phyloP scores from a whole-genome alignment of 75 land plant species.

The Cryptomeria japonica region DNA sequence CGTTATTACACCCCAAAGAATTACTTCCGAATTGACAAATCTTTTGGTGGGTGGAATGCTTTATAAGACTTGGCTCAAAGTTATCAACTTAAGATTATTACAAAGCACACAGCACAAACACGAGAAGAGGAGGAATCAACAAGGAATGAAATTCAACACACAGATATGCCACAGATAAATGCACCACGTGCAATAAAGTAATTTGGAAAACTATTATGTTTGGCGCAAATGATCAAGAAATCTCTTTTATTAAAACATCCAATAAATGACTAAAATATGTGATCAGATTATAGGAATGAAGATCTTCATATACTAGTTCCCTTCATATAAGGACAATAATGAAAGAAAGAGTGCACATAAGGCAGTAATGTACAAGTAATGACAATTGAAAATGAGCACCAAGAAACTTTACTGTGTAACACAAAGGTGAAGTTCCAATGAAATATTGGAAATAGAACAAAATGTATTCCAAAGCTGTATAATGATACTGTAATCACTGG shows the following conservation, averaged over 20 bases:
- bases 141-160: not conserved
- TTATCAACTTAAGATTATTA: not conserved
- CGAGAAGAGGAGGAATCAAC: not conserved
- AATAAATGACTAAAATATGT: not conserved
- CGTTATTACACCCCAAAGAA: not conserved
- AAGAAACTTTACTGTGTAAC: not conserved
- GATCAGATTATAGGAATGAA: not conserved
- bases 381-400: not conserved
- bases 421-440: not conserved
- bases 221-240: not conserved
- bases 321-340: not conserved
- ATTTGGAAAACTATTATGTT: too few relatives aligned
- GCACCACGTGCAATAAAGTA: not conserved
- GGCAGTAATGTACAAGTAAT: not conserved
- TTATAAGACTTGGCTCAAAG: not conserved
- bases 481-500: not conserved
- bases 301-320: not conserved
- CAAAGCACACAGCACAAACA: not conserved
- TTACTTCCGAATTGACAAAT: not conserved
- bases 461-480: not conserved
- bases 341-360: not conserved
- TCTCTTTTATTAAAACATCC: not conserved
- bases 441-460: not conserved
- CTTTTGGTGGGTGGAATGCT: not conserved
- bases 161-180: not conserved